phyloP scores from a whole-genome alignment of 192 early-diverging fungal genomes.

The Podochytrium sp. region DNA sequence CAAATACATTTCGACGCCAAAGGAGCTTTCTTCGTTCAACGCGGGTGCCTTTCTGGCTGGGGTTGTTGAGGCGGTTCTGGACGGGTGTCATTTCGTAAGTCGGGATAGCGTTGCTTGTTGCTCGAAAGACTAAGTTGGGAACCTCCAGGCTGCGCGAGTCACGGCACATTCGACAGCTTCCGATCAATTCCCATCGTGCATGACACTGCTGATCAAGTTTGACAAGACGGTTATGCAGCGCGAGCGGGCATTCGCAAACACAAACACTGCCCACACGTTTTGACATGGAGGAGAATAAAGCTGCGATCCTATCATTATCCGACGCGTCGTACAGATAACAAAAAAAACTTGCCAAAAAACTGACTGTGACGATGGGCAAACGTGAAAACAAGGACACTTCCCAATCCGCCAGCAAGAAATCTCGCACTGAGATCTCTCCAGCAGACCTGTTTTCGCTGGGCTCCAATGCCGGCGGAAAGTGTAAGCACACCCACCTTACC shows the following conservation, averaged over 20 bases:
- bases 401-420: too few relatives aligned
- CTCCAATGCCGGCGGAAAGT: too few relatives aligned
- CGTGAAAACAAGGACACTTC: too few relatives aligned
- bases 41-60: constrained; percentile 95
- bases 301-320: too few relatives aligned
- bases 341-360: too few relatives aligned
- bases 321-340: too few relatives aligned
- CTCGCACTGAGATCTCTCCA: too few relatives aligned
- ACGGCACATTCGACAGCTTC: constrained; percentile 91
- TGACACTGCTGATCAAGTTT: constrained; percentile 96
- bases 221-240: constrained; percentile 57
- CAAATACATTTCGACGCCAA: constrained; percentile 92
- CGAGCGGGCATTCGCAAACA: constrained; percentile 36
- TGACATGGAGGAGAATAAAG: neutral
- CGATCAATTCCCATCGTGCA: constrained; percentile 84
- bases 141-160: constrained; percentile 67
- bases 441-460: too few relatives aligned
- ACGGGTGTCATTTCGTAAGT: constrained; percentile 87
- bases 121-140: neutral
- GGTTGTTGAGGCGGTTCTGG: constrained; percentile 92
- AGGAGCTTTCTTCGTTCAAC: constrained; percentile 90
- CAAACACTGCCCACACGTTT: constrained; percentile 5
- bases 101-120: neutral
- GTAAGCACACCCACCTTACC: too few relatives aligned
- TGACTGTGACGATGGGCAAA: too few relatives aligned